These are phyloP conservation scores for Friedmanniomyces endolithicus DNA, from an alignment of 495 filamentous ascomycete genomes.

Conservation along the genomic window DNA sequence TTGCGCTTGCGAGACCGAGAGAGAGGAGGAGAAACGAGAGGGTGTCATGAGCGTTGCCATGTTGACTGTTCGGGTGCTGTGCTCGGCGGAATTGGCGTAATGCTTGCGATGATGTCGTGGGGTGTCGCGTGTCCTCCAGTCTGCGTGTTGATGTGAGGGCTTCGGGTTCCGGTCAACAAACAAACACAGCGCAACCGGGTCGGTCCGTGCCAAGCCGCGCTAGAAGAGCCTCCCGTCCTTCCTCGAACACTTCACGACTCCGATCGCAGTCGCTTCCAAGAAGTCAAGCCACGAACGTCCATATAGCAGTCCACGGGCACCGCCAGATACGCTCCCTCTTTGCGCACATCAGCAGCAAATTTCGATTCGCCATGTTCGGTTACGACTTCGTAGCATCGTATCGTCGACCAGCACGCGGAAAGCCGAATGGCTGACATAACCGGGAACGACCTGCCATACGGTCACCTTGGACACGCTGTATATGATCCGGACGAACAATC, in stretches of 20 bases:
- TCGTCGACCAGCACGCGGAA: conserved; percentile 16
- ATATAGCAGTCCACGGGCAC: neutral
- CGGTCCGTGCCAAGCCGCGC: neutral
- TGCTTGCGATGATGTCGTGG: neutral
- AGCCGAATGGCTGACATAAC: conserved; percentile 51
- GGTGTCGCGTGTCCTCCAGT: neutral
- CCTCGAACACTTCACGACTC: neutral
- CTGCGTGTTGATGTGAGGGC: too few species aligned
- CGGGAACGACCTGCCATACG: conserved; percentile 48
- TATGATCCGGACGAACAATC: conserved; percentile 41
- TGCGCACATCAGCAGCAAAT: neutral
- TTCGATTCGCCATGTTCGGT: neutral
- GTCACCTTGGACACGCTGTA: conserved; percentile 47
- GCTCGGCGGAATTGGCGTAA: neutral
- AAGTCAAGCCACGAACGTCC: too few species aligned
- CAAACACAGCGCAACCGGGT: neutral
- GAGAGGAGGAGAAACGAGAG: conserved; percentile 17
- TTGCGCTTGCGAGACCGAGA: conserved; percentile 26
- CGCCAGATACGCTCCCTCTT: neutral
- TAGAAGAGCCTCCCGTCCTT: too few species aligned
- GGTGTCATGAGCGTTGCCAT: conserved; percentile 47
- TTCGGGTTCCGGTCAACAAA: neutral
- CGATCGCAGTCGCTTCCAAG: too few species aligned
- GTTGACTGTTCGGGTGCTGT: neutral
- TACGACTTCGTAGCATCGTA: neutral